Evolutionary conservation across 306 rosid genomes (phyloP).

Genomic region (Sophora flavescens): DNA sequence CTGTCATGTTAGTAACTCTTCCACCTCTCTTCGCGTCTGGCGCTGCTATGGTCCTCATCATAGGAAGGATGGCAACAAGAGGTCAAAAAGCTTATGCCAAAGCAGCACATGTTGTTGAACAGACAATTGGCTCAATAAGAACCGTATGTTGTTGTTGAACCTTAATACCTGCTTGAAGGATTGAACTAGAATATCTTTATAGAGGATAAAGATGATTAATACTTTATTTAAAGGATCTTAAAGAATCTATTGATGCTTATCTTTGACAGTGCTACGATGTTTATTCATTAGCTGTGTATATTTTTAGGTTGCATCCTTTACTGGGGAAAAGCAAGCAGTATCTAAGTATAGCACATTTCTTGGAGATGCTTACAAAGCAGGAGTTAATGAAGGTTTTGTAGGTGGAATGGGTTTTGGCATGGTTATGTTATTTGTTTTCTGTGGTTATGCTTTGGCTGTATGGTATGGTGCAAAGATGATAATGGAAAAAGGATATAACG

Average conservation of each 20-base stretch:
- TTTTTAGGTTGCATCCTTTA: slow-evolving; percentile 77
- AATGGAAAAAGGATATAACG: slow-evolving; percentile 65
- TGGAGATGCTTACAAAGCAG: slow-evolving; percentile 67
- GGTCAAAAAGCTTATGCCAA: slow-evolving; percentile 75
- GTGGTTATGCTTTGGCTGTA: slow-evolving; percentile 70
- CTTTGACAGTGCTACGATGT: slow-evolving; percentile 6
- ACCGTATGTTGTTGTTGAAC: slow-evolving; percentile 57
- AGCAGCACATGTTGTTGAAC: slow-evolving; percentile 79
- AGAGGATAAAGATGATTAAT: too few species aligned
- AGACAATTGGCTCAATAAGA: slow-evolving; percentile 82
- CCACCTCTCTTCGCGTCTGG: slow-evolving; percentile 71
- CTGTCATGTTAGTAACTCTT: slow-evolving; percentile 66
- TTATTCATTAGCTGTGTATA: background rate
- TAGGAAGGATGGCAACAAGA: slow-evolving; percentile 63
- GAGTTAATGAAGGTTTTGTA: slow-evolving; percentile 70
- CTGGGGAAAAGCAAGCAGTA: slow-evolving; percentile 79
- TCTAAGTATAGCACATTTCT: slow-evolving; percentile 63
- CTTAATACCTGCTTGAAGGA: background rate
- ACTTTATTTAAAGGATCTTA: too few species aligned
- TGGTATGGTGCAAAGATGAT: slow-evolving; percentile 84
- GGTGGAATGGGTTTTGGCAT: slow-evolving; percentile 66
- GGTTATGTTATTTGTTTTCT: slow-evolving; percentile 61
- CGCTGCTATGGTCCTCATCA: slow-evolving; percentile 55
- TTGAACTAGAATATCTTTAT: too few species aligned
- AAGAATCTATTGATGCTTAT: background rate